Percentiles rank a stretch among this genome's conserved stretches.
Evolutionary conservation across 2,329 filamentous ascomycete species (phyloP).

Genomic region (Aspergillus uvarum): DNA sequence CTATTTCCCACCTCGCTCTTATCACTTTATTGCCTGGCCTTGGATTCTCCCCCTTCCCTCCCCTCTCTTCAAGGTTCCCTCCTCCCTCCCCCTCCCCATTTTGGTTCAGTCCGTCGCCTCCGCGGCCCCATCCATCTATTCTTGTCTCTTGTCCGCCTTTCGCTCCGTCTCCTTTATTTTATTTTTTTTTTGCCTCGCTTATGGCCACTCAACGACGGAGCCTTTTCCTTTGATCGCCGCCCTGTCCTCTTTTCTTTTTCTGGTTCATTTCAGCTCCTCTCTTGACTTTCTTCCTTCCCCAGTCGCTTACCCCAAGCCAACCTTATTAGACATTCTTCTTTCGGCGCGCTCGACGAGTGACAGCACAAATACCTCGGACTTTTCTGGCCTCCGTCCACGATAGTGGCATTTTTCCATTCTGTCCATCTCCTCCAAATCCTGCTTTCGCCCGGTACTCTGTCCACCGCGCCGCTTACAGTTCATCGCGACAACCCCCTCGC

Average conservation of each 20-base stretch:
- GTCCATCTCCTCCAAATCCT: conserved; percentile 21
- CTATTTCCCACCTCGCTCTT: background rate
- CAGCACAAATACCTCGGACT: conserved; percentile 18
- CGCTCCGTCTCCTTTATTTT: conserved; percentile 7
- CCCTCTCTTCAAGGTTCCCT: background rate
- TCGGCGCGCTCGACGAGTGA: conserved; percentile 18
- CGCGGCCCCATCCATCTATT: conserved; percentile 13
- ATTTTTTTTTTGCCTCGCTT: conserved; percentile 20
- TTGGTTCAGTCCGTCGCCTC: conserved; percentile 18
- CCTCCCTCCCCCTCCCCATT: conserved; percentile 8
- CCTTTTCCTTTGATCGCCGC: conserved; percentile 6
- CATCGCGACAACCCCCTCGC: conserved; percentile 15
- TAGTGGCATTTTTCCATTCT: conserved; percentile 19
- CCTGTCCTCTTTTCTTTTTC: conserved; percentile 2
- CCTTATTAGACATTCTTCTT: conserved; percentile 17
- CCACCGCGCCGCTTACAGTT: conserved; percentile 8
- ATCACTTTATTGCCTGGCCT: background rate
- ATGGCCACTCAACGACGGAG: conserved; percentile 22
- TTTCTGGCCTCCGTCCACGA: conserved; percentile 20
- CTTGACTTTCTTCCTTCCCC: background rate
- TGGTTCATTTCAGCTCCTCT: background rate
- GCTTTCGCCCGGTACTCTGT: conserved; percentile 13
- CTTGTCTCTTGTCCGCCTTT: conserved; percentile 8
- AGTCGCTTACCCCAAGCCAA: conserved; percentile 16
- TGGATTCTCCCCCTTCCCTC: background rate